Base-by-base conservation (phyloP, 306 rosid species). In the Castanea sativa region DNA sequence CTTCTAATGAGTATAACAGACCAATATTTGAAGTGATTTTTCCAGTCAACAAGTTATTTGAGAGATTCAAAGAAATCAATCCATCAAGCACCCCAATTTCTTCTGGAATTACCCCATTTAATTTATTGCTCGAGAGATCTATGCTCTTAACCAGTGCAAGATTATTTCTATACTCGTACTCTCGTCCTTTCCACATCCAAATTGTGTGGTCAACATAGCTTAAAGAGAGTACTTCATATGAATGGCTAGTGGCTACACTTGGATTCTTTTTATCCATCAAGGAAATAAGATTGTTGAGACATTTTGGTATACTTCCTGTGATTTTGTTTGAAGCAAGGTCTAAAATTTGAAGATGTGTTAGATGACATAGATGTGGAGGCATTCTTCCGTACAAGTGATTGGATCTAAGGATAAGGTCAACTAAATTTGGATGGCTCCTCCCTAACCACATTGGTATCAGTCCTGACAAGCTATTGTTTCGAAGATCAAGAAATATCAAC, bases 301-400 rank as follows among this genome's bases (percentile, higher is more conserved):
- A 29, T 29, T 29, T 29, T 29, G 30, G 30, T 29, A 2, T 29
- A 29, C 30, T 29, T 29, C 0, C 71, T 0, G 61, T 53, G 14
- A 80, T 55, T 1, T n/a, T 8, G 11, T 80, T 80, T 55, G 41
- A 6, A 5, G 83, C 74, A 0, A 74, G 65, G 14, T 80, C 83
- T 35, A 80, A 58, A 6, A 27, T n/a, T 74, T 33, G 75, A 6
- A 68, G 0, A 4, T 27, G 0, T 33, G 6, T 0, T 0, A 77
- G 59, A 55, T 30, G 13, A 5, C 82, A 77, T 15, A 78, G 8
- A n/a, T 18, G 55, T 0, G 35, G 12, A 0, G 82, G 79, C n/a
- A 78, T 5, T 16, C 51, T 57, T 6, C 86, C 73, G 33, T 21
- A 4, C 3, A 83, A 68, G 0, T 4, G 2, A 25, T 78, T 82